Base-by-base conservation (phyloP, 2,329 filamentous ascomycete species). In the Verticillium longisporum region DNA sequence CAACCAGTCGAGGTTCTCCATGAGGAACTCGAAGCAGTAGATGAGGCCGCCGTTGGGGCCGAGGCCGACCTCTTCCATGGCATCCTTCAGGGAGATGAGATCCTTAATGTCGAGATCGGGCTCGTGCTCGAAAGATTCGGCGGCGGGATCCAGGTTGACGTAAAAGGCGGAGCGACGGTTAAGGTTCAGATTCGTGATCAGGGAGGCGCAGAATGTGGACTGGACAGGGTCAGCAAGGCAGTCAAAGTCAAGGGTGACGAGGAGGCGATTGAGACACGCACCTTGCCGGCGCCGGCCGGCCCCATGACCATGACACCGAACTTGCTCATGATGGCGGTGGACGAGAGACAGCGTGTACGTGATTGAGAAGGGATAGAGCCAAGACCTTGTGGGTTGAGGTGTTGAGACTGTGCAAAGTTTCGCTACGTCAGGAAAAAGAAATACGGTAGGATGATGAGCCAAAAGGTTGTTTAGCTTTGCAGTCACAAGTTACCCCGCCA, bases 91-190 rank as follows among this genome's bases (percentile, higher is more conserved):
- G 13, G 89, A 91, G 75, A 97, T 96, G 65, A 97, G 85, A 69
- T 97, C 92, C 74, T 92, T 94, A 81, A 97, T 97, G 76, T 97
- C 93, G 70, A 97, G 86, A 74, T 97, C 93, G 26, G 93, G 95
- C 68, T 91, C 83, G 77, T 97, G 96, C 70, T 89, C 88, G 75
- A 99, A 98, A 57, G 88, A 83, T 76, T 97, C 93, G 72, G 95
- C 95, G 61, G 95, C 95, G 6, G 95, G 95, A 74, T 99, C 95
- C 70, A 99, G 91, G 78, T 99, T 99, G 73, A 99, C 89, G 77
- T 98, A 99, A 83, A 96, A 97, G 75, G 90, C 91, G 57, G 92
- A 96, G n/a, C 93, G 90, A 61, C 91, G 90, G 75, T 91, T 93
- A 72, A 92, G 90, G 69, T 91, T 88, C 32, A 98, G 88, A 71